Evolutionary conservation across 2,329 filamentous ascomycete species (phyloP), one percentile per base, ranked within the genome.

Genomic region (Penicillium sp.): DNA sequence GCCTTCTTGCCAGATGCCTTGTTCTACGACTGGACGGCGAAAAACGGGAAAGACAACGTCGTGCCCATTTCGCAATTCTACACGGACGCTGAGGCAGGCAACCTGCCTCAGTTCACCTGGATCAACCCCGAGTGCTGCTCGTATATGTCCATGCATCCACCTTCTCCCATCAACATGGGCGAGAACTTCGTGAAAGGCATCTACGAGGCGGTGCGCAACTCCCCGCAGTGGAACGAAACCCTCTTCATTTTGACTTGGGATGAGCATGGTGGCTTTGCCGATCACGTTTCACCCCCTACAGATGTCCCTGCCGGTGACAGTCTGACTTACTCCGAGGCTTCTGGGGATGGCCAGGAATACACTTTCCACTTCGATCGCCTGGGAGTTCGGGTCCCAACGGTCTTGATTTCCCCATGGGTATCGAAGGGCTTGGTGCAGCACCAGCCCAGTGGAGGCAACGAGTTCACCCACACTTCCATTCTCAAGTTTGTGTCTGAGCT

Each of bases 91-190:
- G 61, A 68, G 7, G 70, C 71, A 5, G 78, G 78, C n/a, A 71
- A 65, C 1, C 69, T 81, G 1, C 73, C 77, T 5, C 66, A 70
- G 39, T 77, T 80, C 50, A 76, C 73, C 58, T 81, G 79, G 64
- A 72, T 79, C 67, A 83, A 79, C 60, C 77, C 79, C 4, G 76
- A 77, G 55, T 80, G 81, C 69, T 80, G 81, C 60, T 71, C 71
- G 14, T 77, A 78, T 57, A 82, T 72, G 55, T 79, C 76, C 13
- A 77, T 77, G 67, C 77, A 79, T 52, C 77, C 77, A 0, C 71
- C 74, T 0, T 75, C 73, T 3, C 75, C 75, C 0, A 76, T 79
- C 47, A 75, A 72, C 5, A 67, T 73, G 34, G 77, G 77, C 32
- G 77, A 79, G 57, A 66, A 63, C 21, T 77, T 78, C 52, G 72